These are phyloP conservation scores for Pulveroboletus sp. DNA, from an alignment of 768 basidiomycete species.

Conservation along the genomic window DNA sequence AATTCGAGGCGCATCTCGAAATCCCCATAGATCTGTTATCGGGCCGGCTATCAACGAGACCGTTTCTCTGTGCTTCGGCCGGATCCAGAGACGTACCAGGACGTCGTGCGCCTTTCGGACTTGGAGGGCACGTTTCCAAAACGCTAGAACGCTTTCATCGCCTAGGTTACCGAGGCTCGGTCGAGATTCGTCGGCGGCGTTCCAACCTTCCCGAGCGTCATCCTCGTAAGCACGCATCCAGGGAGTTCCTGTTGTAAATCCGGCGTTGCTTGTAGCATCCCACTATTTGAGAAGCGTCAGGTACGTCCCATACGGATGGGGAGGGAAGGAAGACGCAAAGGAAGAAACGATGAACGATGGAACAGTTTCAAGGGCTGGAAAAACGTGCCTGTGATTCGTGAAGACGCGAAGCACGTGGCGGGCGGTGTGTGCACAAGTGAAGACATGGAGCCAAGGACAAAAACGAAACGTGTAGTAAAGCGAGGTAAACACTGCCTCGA, in stretches of 20 bases:
- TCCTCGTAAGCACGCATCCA: slow-evolving; percentile 80
- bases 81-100: slow-evolving; percentile 38
- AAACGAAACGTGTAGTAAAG: not conserved
- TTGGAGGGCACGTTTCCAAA: slow-evolving; percentile 55
- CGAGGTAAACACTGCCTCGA: not conserved
- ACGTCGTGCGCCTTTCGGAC: slow-evolving; percentile 52
- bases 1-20: slow-evolving; percentile 46
- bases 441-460: not conserved
- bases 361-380: not conserved
- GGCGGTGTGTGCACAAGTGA: not conserved
- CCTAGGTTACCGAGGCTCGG: slow-evolving; percentile 6
- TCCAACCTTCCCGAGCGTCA: slow-evolving; percentile 47
- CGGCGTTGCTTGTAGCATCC: slow-evolving; percentile 50
- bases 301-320: not conserved
- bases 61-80: not conserved
- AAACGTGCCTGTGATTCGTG: not conserved
- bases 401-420: not conserved
- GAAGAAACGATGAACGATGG: too few relatives aligned
- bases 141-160: slow-evolving; percentile 51
- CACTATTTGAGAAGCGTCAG: slow-evolving; percentile 41
- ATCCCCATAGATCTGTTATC: slow-evolving; percentile 54
- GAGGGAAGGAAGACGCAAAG: not conserved
- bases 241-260: slow-evolving; percentile 60
- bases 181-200: slow-evolving; percentile 32
- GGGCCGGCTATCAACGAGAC: not conserved